These are phyloP conservation scores for Mrakiaceae sp. DNA, from an alignment of 1,284 basidiomycete species.

Conservation along the genomic window DNA sequence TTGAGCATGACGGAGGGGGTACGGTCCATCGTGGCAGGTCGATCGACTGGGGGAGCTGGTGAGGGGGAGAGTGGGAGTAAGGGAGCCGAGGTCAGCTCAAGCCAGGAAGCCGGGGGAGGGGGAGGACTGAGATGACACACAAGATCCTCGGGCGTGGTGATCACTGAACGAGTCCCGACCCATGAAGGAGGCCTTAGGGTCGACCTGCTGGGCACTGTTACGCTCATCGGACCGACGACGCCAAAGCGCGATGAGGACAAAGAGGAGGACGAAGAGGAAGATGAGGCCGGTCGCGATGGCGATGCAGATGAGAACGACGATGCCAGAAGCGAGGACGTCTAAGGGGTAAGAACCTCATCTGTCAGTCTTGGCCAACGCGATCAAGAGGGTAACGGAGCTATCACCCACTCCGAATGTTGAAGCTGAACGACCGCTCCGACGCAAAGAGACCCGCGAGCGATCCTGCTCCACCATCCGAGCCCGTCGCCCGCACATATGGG, in stretches of 20 bases:
- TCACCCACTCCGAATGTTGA: constrained; percentile 54
- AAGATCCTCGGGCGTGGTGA: constrained; percentile 36
- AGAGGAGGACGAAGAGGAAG: constrained; percentile 76
- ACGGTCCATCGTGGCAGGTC: constrained; percentile 12
- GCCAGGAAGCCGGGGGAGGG: background rate
- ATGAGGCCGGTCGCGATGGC: constrained; percentile 92
- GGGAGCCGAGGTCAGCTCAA: constrained; percentile 17
- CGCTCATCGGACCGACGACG: constrained; percentile 38
- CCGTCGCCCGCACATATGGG: constrained; percentile 68
- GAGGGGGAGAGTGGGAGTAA: background rate
- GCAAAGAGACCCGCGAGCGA: constrained; percentile 68
- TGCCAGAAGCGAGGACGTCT: constrained; percentile 80
- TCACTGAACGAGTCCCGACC: constrained; percentile 57
- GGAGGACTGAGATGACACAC: background rate
- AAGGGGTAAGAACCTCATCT: background rate
- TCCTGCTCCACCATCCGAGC: constrained; percentile 57
- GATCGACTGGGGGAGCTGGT: no score
- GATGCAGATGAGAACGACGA: constrained; percentile 94
- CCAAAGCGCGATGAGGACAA: constrained; percentile 74
- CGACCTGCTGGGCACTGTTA: background rate
- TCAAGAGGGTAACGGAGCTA: background rate
- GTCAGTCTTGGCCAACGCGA: background rate
- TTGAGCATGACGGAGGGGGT: constrained; percentile 62
- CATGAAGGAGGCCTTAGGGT: background rate
- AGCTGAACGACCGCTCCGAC: constrained; percentile 64